A percentile compares a stretch with the other conserved stretches of the same genome.
Conservation (phyloP, 169 alveolate genomes). For the Babesia ovis region DNA sequence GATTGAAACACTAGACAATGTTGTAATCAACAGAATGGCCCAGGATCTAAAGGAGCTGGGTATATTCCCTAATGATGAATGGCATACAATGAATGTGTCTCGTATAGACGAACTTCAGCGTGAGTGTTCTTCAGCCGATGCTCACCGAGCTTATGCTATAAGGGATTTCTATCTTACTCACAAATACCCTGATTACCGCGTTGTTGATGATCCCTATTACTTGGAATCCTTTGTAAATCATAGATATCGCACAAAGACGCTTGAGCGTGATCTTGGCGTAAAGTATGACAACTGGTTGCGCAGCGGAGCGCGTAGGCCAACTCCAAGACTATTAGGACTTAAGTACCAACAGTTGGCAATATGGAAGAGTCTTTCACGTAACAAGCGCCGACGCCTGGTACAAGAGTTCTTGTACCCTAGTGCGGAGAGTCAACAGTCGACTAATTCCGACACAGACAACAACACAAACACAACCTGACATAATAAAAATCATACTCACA, state of each 20-base stretch:
- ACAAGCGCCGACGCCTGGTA: conserved; percentile 42
- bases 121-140: conserved; percentile 34
- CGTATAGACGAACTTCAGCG: conserved; percentile 51
- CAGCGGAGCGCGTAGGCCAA: conserved; percentile 59
- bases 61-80: conserved; percentile 29
- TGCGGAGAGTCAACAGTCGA: neutral
- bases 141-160: conserved; percentile 65
- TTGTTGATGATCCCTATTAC: conserved; percentile 31
- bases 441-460: neutral
- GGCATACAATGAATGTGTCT: conserved; percentile 49
- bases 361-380: conserved; percentile 56
- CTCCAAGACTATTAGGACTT: conserved; percentile 38
- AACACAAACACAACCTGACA: no score
- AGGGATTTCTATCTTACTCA: conserved; percentile 55
- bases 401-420: conserved; percentile 41
- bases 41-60: conserved; percentile 37
- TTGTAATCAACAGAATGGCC: conserved; percentile 43
- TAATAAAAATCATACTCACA: no score
- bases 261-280: conserved; percentile 46
- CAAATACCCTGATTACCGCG: conserved; percentile 39
- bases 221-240: conserved; percentile 56
- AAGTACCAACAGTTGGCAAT: conserved; percentile 41
- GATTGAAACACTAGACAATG: conserved; percentile 4
- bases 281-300: conserved; percentile 57
- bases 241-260: conserved; percentile 50